Percentiles rank a stretch among this genome's conserved stretches.
These are phyloP conservation scores for Bryum argenteum DNA, from an alignment of 225 moss, liverwort and hornwort genomes.

Conservation along the genomic window DNA sequence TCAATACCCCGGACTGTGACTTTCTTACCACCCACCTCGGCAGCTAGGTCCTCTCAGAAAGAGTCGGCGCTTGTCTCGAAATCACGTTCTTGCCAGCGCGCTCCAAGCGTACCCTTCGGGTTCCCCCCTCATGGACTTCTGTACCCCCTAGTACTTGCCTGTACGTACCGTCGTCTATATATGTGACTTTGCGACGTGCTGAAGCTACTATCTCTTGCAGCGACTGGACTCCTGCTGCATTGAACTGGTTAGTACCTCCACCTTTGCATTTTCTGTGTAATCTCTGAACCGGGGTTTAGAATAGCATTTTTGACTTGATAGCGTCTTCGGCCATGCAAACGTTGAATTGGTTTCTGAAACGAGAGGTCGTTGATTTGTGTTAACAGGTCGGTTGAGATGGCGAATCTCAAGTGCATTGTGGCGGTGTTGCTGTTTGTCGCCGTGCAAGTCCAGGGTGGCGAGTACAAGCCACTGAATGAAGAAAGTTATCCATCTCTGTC, in stretches of 20 bases:
- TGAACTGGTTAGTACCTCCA: background rate
- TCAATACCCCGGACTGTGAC: too few relatives aligned
- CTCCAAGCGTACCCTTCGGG: constrained; percentile 11
- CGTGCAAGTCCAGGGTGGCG: background rate
- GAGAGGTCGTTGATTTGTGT: background rate
- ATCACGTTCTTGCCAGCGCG: constrained; percentile 10
- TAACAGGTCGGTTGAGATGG: constrained; percentile 14
- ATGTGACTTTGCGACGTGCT: background rate
- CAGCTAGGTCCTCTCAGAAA: background rate
- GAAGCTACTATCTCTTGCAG: background rate
- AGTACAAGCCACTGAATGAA: constrained; percentile 7
- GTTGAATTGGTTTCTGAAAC: too few relatives aligned
- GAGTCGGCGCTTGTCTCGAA: background rate
- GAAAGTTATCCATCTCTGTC: constrained; percentile 2
- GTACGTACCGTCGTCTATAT: constrained; percentile 15
- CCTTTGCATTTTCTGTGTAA: too few relatives aligned
- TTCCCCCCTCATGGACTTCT: background rate
- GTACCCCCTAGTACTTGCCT: background rate
- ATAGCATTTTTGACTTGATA: too few relatives aligned
- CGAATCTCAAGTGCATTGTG: background rate
- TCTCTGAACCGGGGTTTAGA: background rate
- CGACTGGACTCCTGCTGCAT: background rate
- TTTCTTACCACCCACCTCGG: too few relatives aligned
- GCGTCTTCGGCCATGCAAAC: too few relatives aligned
- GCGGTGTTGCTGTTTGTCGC: background rate